A percentile compares a stretch with the other conserved stretches of the same genome.
phyloP scores from a whole-genome alignment of 2,329 filamentous ascomycete genomes.

The Ceratocystis cacaofunesta region DNA sequence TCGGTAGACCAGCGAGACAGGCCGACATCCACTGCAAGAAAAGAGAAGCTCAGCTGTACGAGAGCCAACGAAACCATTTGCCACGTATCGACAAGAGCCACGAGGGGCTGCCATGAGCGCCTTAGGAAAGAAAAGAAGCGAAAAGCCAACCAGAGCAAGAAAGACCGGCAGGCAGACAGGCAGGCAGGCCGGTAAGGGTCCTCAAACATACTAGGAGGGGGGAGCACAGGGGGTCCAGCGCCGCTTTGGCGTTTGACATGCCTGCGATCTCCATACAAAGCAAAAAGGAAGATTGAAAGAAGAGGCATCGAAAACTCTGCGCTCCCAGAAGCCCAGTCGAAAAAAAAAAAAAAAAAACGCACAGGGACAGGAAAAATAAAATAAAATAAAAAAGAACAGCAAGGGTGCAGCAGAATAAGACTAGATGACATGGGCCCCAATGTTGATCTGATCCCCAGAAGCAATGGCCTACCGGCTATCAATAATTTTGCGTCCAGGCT shows the following conservation, averaged over 20 bases:
- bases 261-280: constrained; percentile 4
- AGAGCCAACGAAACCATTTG: neutral
- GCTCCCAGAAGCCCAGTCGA: neutral
- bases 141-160: neutral
- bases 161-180: neutral
- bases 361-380: neutral
- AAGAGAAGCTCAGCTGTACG: too few relatives aligned
- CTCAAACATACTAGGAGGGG: neutral
- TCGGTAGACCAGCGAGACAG: too few relatives aligned
- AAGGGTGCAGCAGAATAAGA: neutral
- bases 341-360: neutral
- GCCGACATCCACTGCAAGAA: too few relatives aligned
- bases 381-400: neutral
- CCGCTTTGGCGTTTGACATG: constrained; percentile 7
- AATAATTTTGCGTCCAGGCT: constrained; percentile 4
- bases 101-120: neutral
- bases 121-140: neutral
- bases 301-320: constrained; percentile 2
- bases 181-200: neutral
- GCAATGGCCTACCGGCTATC: constrained; percentile 5
- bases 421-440: constrained; percentile 3
- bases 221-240: neutral
- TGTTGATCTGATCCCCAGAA: constrained; percentile 2
- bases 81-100: neutral
- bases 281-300: constrained; percentile 5